A percentile compares a stretch with the other conserved stretches of the same genome.
Conservation (phyloP, 805 yeast genomes). For the Zygosaccharomyces bisporus region DNA sequence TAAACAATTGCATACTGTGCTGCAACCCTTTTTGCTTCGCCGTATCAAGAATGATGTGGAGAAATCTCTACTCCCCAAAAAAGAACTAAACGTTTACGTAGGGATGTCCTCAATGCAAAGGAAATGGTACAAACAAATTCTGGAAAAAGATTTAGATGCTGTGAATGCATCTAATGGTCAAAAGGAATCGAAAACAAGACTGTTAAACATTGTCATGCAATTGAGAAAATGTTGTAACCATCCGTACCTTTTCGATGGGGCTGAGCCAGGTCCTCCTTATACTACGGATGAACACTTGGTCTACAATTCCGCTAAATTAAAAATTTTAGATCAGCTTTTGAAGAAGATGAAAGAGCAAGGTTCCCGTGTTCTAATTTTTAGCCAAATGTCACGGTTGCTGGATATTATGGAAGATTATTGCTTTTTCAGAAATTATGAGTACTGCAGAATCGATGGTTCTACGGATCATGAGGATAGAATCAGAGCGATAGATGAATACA, state of each 20-base stretch:
- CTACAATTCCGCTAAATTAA: constrained; percentile 66
- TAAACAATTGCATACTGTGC: constrained; percentile 67
- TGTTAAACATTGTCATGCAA: constrained; percentile 80
- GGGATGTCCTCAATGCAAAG: constrained; percentile 78
- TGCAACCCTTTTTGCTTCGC: constrained; percentile 70
- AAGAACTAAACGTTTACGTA: constrained; percentile 68
- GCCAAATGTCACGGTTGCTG: constrained; percentile 79
- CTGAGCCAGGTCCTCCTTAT: constrained; percentile 86
- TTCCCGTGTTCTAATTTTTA: constrained; percentile 71
- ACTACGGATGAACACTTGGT: constrained; percentile 83
- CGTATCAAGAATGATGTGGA: constrained; percentile 81
- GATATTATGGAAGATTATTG: constrained; percentile 81
- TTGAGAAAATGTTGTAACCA: constrained; percentile 81
- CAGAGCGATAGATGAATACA: constrained; percentile 71
- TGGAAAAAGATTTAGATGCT: constrained; percentile 80
- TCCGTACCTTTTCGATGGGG: constrained; percentile 81
- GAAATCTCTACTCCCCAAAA: constrained; percentile 68
- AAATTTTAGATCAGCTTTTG: constrained; percentile 64
- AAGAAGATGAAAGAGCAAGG: constrained; percentile 63
- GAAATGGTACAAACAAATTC: constrained; percentile 69
- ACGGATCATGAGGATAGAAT: constrained; percentile 78
- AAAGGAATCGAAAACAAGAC: constrained; percentile 69
- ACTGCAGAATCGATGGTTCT: constrained; percentile 80
- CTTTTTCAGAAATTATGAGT: constrained; percentile 60
- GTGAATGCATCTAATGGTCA: constrained; percentile 79